Base-by-base conservation (phyloP, 148 eudicot species). In the Mesembryanthemum crystallinum region DNA sequence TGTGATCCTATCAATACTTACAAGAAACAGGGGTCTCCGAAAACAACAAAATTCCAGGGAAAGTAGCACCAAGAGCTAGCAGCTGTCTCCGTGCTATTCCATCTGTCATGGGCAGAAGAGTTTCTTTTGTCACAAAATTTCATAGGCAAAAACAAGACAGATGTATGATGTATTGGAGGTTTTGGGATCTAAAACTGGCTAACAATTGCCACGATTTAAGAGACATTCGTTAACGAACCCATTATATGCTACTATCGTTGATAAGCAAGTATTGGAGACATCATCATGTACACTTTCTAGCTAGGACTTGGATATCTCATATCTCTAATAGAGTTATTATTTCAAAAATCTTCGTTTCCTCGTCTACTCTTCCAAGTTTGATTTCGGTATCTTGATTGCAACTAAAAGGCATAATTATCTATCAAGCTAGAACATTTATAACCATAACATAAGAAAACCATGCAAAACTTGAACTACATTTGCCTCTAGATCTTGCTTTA, bases 41-140 rank as follows among this genome's bases (percentile, higher is more conserved):
- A 71, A 89, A 79, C 71, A 89, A 72, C 69, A 77, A 69, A 75
- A 84, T 51, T 82, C 86, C 88, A 76, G 97, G 91, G 69, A 79
- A 78, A 76, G 84, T 78, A 77, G 87, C 81, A 61, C 95, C 98
- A 85, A 85, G 49, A 30, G 95, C 89, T 62, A 94, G 88, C 76
- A 94, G 78, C 60, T 87, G 81, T 69, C 98, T 90, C 83, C 93
- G 87, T 77, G 89, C 87, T 47, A 78, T 71, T 80, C 80, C 73
- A 84, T 90, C 96, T 89, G 88, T 52, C 59, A 71, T 52, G 42
- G 30, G 8, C 1, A 33, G n/a, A 14, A 68, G 12, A 39, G 3
- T 30, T 63, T 24, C 17, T 42, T 62, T 11, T 28, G 9, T 61
- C 12, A 55, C 8, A 62, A 15, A 25, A 45, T 43, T 23, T 28